Evolutionary conservation across 441 rosid genomes (phyloP).

Genomic region (Pelargonium myrrhifolium): DNA sequence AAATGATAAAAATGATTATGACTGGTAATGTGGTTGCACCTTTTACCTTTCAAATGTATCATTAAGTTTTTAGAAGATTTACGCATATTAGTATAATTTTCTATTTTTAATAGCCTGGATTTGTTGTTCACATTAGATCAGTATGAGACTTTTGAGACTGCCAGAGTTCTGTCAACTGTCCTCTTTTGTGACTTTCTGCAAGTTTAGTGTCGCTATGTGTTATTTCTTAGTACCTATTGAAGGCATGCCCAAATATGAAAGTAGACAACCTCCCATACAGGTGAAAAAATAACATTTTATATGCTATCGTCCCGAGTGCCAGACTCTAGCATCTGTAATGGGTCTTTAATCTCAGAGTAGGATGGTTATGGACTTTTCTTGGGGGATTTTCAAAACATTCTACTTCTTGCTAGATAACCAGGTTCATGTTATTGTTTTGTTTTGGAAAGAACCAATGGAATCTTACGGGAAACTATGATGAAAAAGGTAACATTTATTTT

Average conservation of each 20-base stretch:
- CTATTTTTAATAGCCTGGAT: background rate
- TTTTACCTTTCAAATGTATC: background rate
- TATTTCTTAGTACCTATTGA: background rate
- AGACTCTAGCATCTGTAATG: too few relatives aligned
- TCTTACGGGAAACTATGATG: too few relatives aligned
- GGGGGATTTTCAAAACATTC: background rate
- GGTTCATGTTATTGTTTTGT: background rate
- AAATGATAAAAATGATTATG: constrained; percentile 84
- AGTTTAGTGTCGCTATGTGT: background rate
- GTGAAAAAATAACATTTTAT: too few relatives aligned
- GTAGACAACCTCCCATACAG: background rate
- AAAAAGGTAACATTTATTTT: too few relatives aligned
- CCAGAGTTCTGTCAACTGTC: too few relatives aligned
- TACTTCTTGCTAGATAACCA: background rate
- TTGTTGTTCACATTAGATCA: background rate
- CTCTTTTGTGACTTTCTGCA: background rate
- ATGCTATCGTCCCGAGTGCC: too few relatives aligned
- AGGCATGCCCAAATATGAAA: background rate
- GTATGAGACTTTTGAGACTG: background rate
- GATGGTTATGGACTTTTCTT: background rate
- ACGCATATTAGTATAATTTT: background rate
- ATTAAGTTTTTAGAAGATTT: background rate
- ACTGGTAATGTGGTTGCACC: constrained; percentile 47
- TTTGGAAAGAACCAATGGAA: background rate
- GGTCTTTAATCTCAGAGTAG: background rate